Conservation (phyloP, 768 basidiomycete genomes). For the Russula ochroleuca region DNA sequence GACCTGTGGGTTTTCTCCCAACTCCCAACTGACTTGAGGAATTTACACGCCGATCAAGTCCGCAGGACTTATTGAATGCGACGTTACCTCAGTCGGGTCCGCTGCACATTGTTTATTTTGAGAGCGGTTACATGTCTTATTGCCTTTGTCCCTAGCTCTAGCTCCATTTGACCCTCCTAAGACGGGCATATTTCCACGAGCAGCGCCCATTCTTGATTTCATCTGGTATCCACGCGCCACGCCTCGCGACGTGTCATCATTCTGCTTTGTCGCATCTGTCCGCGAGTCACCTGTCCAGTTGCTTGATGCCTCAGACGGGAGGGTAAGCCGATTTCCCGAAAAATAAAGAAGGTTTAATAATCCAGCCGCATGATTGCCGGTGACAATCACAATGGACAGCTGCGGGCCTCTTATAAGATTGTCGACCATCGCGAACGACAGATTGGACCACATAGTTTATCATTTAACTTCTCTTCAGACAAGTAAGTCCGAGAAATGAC, state of each 20-base stretch:
- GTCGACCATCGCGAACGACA: slow-evolving; percentile 92
- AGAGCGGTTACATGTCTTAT: not conserved
- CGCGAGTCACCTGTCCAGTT: slow-evolving; percentile 83
- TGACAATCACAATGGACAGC: slow-evolving; percentile 40
- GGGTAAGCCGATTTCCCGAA: slow-evolving; percentile 45
- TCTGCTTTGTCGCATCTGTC: slow-evolving; percentile 80
- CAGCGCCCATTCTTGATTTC: slow-evolving; percentile 73
- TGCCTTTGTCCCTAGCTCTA: not conserved
- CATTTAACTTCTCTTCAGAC: slow-evolving; percentile 65
- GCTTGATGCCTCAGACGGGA: slow-evolving; percentile 71
- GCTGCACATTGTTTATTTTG: not conserved
- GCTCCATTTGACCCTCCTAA: slow-evolving; percentile 14
- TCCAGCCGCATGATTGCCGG: not conserved
- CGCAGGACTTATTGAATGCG: slow-evolving; percentile 7
- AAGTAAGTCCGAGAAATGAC: slow-evolving; percentile 44
- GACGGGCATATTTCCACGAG: slow-evolving; percentile 40
- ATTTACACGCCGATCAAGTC: not conserved
- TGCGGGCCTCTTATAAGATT: slow-evolving; percentile 87
- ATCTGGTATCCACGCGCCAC: slow-evolving; percentile 83
- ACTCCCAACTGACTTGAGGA: not conserved
- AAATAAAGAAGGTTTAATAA: not conserved
- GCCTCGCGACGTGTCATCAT: slow-evolving; percentile 51
- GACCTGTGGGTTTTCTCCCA: slow-evolving; percentile 37
- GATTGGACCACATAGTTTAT: slow-evolving; percentile 78
- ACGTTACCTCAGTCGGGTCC: slow-evolving; percentile 12